These are phyloP conservation scores for Brettanomyces anomalus DNA, from an alignment of 805 yeast genomes.

Conservation along the genomic window DNA sequence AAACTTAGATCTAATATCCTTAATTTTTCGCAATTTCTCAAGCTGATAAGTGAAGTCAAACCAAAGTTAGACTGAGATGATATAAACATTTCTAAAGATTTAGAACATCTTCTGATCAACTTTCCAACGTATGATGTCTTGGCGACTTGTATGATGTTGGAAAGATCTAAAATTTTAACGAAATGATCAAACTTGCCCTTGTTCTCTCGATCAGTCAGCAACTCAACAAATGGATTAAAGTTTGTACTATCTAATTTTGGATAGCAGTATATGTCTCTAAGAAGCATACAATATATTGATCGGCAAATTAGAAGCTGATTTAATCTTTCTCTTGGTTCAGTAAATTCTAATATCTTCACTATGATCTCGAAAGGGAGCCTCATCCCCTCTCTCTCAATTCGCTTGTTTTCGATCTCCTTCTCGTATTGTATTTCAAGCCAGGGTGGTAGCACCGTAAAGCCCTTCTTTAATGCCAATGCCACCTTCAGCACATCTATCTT, in stretches of 20 bases:
- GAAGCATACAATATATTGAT: conserved; percentile 46
- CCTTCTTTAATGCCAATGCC: conserved; percentile 20
- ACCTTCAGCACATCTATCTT: conserved; percentile 36
- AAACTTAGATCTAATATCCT: conserved; percentile 66
- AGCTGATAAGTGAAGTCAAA: conserved; percentile 73
- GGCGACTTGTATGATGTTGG: conserved; percentile 81
- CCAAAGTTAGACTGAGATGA: conserved; percentile 98
- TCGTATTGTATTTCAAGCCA: conserved; percentile 17
- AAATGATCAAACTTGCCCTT: conserved; percentile 42
- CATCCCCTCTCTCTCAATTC: conserved; percentile 5
- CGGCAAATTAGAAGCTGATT: conserved; percentile 53
- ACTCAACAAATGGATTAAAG: conserved; percentile 63
- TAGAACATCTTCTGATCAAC: conserved; percentile 66
- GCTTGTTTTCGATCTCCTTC: conserved; percentile 13
- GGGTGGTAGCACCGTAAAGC: conserved; percentile 21
- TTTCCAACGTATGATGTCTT: conserved; percentile 86
- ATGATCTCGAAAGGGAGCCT: conserved; percentile 44
- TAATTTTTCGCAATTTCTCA: conserved; percentile 60
- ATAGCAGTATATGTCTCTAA: conserved; percentile 54
- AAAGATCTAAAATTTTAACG: conserved; percentile 62
- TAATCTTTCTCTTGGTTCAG: conserved; percentile 30
- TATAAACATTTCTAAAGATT: conserved; percentile 54
- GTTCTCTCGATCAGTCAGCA: conserved; percentile 36
- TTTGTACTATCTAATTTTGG: conserved; percentile 63
- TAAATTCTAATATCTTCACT: conserved; percentile 26